Evolutionary conservation across 441 rosid species (phyloP).

Genomic region (Erodium chrysanthum): DNA sequence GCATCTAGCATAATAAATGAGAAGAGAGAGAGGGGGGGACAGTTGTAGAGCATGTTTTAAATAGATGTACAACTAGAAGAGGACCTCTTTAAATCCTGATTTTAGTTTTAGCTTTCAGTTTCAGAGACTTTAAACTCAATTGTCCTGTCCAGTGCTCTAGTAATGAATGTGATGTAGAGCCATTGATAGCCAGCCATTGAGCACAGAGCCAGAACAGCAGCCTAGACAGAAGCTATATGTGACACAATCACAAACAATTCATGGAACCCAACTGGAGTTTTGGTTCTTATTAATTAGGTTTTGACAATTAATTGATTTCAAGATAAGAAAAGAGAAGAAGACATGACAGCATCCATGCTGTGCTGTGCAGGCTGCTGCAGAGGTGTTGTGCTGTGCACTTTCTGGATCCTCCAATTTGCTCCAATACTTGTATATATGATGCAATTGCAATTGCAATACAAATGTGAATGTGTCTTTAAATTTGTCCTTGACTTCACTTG

Average conservation of each 20-base stretch:
- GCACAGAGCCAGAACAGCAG: neutral
- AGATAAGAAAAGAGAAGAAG: neutral
- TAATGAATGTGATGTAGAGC: neutral
- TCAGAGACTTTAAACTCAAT: neutral
- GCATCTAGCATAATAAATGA: too few species aligned
- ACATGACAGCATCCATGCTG: neutral
- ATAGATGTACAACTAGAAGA: neutral
- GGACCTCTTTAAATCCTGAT: neutral
- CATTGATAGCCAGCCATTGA: neutral
- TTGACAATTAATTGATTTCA: neutral
- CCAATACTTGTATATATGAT: neutral
- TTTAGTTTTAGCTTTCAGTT: neutral
- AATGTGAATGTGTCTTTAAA: neutral
- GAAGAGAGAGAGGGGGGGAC: neutral
- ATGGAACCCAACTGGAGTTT: slow-evolving; percentile 3
- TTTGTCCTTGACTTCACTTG: neutral
- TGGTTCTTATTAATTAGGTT: neutral
- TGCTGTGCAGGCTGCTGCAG: neutral
- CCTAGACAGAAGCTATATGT: neutral
- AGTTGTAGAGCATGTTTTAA: neutral
- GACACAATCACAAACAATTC: neutral
- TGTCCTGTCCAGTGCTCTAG: neutral
- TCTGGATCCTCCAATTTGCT: neutral
- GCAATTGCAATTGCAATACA: neutral
- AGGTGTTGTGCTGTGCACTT: neutral